These are phyloP conservation scores for Hylodesmum podocarpum DNA, from an alignment of 306 rosid genomes.

Conservation along the genomic window DNA sequence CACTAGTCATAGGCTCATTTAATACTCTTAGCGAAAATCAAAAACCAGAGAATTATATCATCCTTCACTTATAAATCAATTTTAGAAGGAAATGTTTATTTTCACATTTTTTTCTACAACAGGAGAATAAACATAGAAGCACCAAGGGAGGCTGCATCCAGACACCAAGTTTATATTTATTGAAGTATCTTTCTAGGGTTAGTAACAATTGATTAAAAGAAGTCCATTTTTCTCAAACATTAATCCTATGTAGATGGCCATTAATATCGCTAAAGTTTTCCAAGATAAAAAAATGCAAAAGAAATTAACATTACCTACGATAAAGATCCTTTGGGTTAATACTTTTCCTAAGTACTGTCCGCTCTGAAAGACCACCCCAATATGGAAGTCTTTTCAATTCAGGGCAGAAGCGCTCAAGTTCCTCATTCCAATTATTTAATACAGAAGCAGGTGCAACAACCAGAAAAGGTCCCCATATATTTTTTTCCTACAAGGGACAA, in stretches of 20 bases:
- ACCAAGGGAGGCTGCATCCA: background rate
- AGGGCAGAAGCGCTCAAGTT: constrained; percentile 96
- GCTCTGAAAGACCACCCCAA: constrained; percentile 91
- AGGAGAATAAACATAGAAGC: background rate
- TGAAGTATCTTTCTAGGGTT: constrained; percentile 2
- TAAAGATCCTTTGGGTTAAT: constrained; percentile 89
- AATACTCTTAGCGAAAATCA: background rate
- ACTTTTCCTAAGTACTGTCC: constrained; percentile 85
- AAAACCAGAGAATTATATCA: background rate
- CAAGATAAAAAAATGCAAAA: constrained; percentile 15
- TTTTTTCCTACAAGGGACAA: constrained; percentile 74
- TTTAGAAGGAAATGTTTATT: background rate
- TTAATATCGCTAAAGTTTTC: background rate
- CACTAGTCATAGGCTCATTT: background rate
- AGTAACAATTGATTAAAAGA: background rate
- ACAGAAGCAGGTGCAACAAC: constrained; percentile 99
- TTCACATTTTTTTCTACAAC: constrained; percentile 5
- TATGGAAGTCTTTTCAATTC: constrained; percentile 89
- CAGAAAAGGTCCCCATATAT: constrained; percentile 99
- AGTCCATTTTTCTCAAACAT: constrained; percentile 7
- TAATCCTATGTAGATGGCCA: background rate
- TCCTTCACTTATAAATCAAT: background rate
- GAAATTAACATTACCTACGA: constrained; percentile 65
- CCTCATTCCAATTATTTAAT: constrained; percentile 98
- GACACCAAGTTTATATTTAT: background rate